A percentile compares a stretch with the other conserved stretches of the same genome.
Evolutionary conservation across 805 yeast species (phyloP).

Genomic region (Ogataea paradorogensis): DNA sequence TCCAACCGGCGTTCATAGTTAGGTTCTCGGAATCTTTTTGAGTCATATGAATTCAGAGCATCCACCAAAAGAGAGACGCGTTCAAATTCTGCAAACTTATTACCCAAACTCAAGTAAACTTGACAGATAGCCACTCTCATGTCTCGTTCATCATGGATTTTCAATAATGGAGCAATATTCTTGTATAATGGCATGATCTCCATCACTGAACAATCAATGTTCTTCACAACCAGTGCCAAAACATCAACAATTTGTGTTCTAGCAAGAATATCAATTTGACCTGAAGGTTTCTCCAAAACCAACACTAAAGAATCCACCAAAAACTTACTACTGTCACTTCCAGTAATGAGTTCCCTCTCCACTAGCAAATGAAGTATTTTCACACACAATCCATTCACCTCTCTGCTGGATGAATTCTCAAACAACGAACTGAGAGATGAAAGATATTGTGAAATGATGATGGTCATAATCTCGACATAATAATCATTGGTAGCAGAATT

Average conservation of each 20-base stretch:
- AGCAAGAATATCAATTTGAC: slow-evolving; percentile 48
- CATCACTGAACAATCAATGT: slow-evolving; percentile 50
- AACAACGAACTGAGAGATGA: slow-evolving; percentile 49
- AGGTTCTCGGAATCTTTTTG: slow-evolving; percentile 60
- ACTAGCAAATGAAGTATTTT: slow-evolving; percentile 50
- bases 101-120: slow-evolving; percentile 59
- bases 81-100: slow-evolving; percentile 41
- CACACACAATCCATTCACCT: slow-evolving; percentile 51
- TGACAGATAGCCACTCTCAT: slow-evolving; percentile 60
- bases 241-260: slow-evolving; percentile 57
- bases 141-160: slow-evolving; percentile 54
- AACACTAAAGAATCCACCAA: slow-evolving; percentile 56
- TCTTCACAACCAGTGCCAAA: slow-evolving; percentile 51
- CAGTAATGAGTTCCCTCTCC: slow-evolving; percentile 56
- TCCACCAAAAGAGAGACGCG: slow-evolving; percentile 50
- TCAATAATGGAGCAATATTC: slow-evolving; percentile 44
- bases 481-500: slow-evolving; percentile 38
- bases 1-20: slow-evolving; percentile 74
- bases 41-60: slow-evolving; percentile 69
- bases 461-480: slow-evolving; percentile 47
- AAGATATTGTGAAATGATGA: slow-evolving; percentile 58
- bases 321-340: slow-evolving; percentile 48
- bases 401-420: slow-evolving; percentile 38
- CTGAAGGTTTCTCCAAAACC: slow-evolving; percentile 57
- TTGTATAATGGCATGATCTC: slow-evolving; percentile 39